Percentiles rank a stretch among this genome's conserved stretches.
Evolutionary conservation across 1,284 basidiomycete genomes (phyloP).

Genomic region (Peniophora sp.): DNA sequence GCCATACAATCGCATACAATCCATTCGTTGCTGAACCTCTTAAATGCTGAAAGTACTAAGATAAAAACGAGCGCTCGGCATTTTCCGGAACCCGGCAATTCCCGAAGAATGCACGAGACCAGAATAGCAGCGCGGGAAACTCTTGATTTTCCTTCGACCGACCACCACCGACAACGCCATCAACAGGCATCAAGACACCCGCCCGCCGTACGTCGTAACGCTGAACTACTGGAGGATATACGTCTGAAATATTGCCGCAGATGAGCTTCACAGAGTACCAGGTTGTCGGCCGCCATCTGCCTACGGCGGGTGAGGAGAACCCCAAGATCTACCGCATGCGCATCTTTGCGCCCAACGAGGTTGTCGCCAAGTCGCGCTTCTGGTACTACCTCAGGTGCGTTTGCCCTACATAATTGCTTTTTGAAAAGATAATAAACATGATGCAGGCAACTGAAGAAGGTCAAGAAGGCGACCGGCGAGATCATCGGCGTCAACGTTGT

Average conservation of each 20-base stretch:
- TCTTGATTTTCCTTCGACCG: no score
- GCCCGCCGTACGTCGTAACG: no score
- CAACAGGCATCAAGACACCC: no score
- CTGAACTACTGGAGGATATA: no score
- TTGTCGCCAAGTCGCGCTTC: conserved; percentile 98
- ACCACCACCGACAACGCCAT: no score
- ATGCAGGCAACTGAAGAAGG: conserved; percentile 89
- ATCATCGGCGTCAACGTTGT: conserved; percentile 95
- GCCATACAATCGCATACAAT: no score
- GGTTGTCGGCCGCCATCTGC: conserved; percentile 96
- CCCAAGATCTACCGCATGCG: conserved; percentile 99
- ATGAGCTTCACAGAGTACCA: conserved; percentile 78
- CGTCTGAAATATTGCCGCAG: conserved; percentile 13
- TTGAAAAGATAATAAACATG: background rate
- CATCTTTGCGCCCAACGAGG: conserved; percentile 97
- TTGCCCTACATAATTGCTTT: conserved; percentile 4
- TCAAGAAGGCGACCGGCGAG: conserved; percentile 99
- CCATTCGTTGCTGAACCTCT: no score
- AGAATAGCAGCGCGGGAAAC: no score
- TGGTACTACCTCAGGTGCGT: conserved; percentile 94
- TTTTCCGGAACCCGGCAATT: no score
- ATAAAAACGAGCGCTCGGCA: no score
- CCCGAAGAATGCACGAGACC: no score
- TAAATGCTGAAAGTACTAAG: no score
- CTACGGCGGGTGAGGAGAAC: conserved; percentile 86